Evolutionary conservation across 2,329 filamentous ascomycete species (phyloP).

Genomic region (Parafenestella ontariensis): DNA sequence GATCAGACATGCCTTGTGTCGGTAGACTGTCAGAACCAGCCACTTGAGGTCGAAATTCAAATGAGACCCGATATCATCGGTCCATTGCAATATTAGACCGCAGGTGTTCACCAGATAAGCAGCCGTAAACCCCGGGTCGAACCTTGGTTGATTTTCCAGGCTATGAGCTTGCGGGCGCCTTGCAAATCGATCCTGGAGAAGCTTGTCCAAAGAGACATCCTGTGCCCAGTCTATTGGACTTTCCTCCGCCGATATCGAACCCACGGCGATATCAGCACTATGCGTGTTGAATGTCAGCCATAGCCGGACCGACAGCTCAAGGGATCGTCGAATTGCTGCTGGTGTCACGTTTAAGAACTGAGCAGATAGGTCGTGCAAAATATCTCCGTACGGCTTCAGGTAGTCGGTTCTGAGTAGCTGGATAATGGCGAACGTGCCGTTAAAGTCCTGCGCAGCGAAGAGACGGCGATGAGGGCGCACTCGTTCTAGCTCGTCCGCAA

Average conservation of each 20-base stretch:
- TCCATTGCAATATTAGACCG: slow-evolving; percentile 17
- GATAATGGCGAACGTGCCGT: not conserved
- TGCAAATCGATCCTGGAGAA: slow-evolving; percentile 5
- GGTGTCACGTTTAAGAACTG: not conserved
- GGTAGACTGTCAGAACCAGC: slow-evolving; percentile 10
- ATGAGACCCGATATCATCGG: slow-evolving; percentile 11
- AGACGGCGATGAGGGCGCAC: slow-evolving; percentile 1
- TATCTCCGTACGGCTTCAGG: not conserved
- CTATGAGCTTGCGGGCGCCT: not conserved
- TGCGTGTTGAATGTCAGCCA: slow-evolving; percentile 20
- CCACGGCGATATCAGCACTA: slow-evolving; percentile 6
- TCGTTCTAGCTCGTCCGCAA: slow-evolving; percentile 4
- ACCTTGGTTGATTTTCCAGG: not conserved
- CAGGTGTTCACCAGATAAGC: slow-evolving; percentile 17
- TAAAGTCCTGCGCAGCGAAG: slow-evolving; percentile 8
- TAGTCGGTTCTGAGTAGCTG: not conserved
- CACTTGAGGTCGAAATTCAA: slow-evolving; percentile 2
- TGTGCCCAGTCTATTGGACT: slow-evolving; percentile 9
- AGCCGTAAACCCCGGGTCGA: slow-evolving; percentile 15
- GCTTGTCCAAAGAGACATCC: slow-evolving; percentile 1
- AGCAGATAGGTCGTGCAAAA: not conserved
- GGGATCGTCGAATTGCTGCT: slow-evolving; percentile 7
- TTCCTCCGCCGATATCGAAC: slow-evolving; percentile 10
- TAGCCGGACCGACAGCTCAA: slow-evolving; percentile 15
- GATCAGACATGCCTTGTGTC: slow-evolving; percentile 17